phyloP scores from a whole-genome alignment of 2,329 filamentous ascomycete genomes.

The Helotiales sp. region DNA sequence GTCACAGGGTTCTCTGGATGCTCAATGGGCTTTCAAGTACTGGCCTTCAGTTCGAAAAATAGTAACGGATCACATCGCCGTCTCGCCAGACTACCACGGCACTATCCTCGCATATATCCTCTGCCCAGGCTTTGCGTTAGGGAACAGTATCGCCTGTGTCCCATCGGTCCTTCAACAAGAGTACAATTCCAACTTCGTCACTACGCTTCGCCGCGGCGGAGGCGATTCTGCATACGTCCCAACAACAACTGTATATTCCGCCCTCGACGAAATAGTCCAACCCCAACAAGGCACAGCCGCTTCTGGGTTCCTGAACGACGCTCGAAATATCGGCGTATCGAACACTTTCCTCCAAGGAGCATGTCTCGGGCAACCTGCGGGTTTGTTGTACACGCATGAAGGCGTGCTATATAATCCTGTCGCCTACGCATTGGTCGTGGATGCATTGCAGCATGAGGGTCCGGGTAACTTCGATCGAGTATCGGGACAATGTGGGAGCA shows the following conservation, averaged over 20 bases:
- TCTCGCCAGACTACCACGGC: slow-evolving; percentile 54
- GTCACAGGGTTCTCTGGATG: slow-evolving; percentile 55
- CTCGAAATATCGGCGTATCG: slow-evolving; percentile 44
- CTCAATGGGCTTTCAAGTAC: slow-evolving; percentile 59
- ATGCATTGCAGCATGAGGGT: slow-evolving; percentile 49
- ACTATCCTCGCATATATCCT: slow-evolving; percentile 40
- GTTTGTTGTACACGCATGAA: slow-evolving; percentile 50
- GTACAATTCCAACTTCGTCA: slow-evolving; percentile 45
- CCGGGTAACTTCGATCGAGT: slow-evolving; percentile 43
- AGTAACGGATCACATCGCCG: slow-evolving; percentile 50
- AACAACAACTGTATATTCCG: slow-evolving; percentile 46
- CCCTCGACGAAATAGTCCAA: slow-evolving; percentile 48
- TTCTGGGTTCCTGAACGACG: slow-evolving; percentile 42
- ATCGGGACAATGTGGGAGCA: slow-evolving; percentile 42
- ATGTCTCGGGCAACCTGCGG: slow-evolving; percentile 42
- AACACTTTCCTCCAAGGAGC: slow-evolving; percentile 50
- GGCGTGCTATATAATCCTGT: slow-evolving; percentile 50
- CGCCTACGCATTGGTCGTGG: slow-evolving; percentile 43
- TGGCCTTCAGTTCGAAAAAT: slow-evolving; percentile 50
- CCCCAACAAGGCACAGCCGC: slow-evolving; percentile 47
- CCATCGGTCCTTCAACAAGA: slow-evolving; percentile 49
- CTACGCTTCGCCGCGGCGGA: slow-evolving; percentile 41
- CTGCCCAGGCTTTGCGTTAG: slow-evolving; percentile 16
- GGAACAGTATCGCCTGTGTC: slow-evolving; percentile 28
- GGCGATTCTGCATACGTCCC: slow-evolving; percentile 55